Conservation (phyloP, 23 red algal genomes). For the Chondrus crispus region DNA sequence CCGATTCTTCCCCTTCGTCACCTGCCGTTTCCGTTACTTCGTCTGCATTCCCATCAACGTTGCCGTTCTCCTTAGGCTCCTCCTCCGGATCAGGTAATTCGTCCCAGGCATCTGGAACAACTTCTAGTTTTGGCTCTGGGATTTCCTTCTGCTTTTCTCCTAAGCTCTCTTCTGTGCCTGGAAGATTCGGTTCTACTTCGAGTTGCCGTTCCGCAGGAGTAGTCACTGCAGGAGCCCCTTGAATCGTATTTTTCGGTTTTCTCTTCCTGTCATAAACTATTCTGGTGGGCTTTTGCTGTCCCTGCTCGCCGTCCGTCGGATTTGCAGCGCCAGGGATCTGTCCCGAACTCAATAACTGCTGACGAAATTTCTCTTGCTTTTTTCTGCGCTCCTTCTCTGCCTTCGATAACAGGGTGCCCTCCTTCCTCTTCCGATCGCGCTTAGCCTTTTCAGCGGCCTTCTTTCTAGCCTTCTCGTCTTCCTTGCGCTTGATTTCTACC, state of each 20-base stretch:
- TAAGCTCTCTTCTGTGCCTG: not conserved
- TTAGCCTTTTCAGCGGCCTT: constrained; percentile 84
- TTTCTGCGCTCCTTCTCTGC: constrained; percentile 69
- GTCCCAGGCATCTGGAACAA: constrained; percentile 62
- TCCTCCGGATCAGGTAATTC: constrained; percentile 49
- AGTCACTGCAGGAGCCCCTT: not conserved
- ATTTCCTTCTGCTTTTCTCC: not conserved
- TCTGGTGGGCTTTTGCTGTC: not conserved
- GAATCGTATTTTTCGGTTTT: not conserved
- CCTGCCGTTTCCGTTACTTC: not conserved
- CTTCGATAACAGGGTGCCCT: constrained; percentile 86
- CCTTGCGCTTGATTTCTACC: constrained; percentile 62
- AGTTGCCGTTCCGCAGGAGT: not conserved
- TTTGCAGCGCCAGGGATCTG: constrained; percentile 30
- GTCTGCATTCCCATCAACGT: not conserved
- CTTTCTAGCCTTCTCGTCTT: constrained; percentile 62
- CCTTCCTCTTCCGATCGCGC: constrained; percentile 64
- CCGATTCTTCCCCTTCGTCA: constrained; percentile 22
- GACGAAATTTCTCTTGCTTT: constrained; percentile 71
- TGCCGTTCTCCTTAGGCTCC: not conserved
- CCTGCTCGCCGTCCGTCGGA: not conserved
- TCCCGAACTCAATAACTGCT: constrained; percentile 71
- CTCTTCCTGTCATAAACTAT: constrained; percentile 17
- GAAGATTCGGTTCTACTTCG: not conserved
- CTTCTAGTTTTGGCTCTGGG: constrained; percentile 17